Conservation (phyloP, 2,329 filamentous ascomycete species). For the Colletotrichum theobromicola region DNA sequence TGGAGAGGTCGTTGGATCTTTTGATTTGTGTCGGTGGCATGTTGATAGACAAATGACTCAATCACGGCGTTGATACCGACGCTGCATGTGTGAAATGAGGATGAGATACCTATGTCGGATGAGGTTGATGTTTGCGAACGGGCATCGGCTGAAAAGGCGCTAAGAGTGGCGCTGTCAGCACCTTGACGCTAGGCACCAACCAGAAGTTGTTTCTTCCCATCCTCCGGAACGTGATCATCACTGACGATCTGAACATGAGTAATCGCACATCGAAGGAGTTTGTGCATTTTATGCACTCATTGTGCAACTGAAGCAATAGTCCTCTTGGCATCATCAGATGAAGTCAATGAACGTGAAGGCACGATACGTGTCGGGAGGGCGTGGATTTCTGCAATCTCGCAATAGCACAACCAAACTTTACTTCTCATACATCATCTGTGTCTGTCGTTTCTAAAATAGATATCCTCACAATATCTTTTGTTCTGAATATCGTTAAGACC, state of each 20-base stretch:
- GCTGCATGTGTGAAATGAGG: not conserved
- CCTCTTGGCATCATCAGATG: not conserved
- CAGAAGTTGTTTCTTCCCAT: not conserved
- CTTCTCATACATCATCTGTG: too few relatives aligned
- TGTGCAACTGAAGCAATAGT: not conserved
- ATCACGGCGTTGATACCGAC: not conserved
- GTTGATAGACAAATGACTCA: accelerated
- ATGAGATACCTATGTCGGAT: not conserved
- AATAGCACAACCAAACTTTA: too few relatives aligned
- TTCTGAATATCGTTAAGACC: too few relatives aligned
- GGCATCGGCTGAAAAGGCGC: not conserved
- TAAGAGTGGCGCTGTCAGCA: not conserved
- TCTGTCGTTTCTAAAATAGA: too few relatives aligned
- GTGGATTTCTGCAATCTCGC: too few relatives aligned
- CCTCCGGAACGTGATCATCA: accelerated
- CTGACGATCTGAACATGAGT: not conserved
- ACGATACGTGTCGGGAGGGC: not conserved
- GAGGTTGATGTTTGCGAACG: not conserved
- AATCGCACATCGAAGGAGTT: not conserved
- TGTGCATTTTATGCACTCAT: not conserved
- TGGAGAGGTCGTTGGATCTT: not conserved
- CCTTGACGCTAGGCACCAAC: not conserved
- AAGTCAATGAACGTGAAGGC: not conserved
- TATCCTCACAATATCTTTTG: too few relatives aligned
- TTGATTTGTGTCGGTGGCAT: not conserved